Evolutionary conservation across 768 basidiomycete genomes (phyloP), one percentile per base, ranked within the genome.

Genomic region (Phanerochaete sordida): DNA sequence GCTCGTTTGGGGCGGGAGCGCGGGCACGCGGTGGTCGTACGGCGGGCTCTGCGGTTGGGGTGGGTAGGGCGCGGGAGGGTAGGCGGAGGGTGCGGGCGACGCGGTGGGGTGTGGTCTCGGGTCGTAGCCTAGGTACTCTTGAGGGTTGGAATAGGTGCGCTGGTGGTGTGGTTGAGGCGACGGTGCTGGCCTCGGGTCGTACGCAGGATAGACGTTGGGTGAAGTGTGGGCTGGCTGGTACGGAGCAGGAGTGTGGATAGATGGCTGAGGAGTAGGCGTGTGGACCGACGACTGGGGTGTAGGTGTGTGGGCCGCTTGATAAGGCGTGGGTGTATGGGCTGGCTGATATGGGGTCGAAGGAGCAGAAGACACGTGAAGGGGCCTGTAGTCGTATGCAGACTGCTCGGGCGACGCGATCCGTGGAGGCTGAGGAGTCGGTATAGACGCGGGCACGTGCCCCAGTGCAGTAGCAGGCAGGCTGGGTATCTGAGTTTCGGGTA

Each of bases 401-500:
- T 51, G 30, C n/a, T 54, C 35, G 11, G 35, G 53, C 1, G 50
- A 28, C 9, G 53, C 9, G 21, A 37, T 9, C 2, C 23, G 39
- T 11, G 35, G 35, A 4, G n/a, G 53, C 44, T 57, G 56, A 7
- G 54, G 54, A 4, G 57, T 49, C 16, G 57, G 47, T 35, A 33
- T 49, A n/a, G 37, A 19, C 13, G 45, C 7, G 6, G 56, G 47
- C 3, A 43, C 27, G n/a, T 30, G n/a, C 16, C 56, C 56, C 15
- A 57, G 13, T 5, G 45, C 39, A 47, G 26, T 13, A 33, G 47
- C 26, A 12, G 56, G 27, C 9, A 57, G 47, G 2, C 1, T 31
- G 56, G 56, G 56, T 57, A 57, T 57, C 9, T 57, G 33, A 8
- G 39, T 16, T 15, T 57, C 56, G 21, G 56, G 19, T 19, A 47